Evolutionary conservation across 2,329 filamentous ascomycete species (phyloP).

Genomic region (Aspergillus quadrilineatus): DNA sequence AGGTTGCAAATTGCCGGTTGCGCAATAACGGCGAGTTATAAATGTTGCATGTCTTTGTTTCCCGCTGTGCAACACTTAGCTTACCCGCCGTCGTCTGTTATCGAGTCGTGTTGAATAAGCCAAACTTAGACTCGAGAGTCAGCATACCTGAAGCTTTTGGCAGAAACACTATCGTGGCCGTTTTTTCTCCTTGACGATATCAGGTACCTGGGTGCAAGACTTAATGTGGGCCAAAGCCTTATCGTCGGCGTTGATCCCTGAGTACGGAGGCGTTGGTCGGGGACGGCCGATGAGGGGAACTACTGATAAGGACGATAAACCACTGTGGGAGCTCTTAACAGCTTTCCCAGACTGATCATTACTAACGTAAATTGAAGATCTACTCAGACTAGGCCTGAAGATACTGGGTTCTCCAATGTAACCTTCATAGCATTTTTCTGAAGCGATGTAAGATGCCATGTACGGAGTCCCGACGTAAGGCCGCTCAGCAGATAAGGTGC

Average conservation of each 20-base stretch:
- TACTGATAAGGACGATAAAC: constrained; percentile 7
- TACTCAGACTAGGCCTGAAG: not conserved
- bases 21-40: too few relatives aligned
- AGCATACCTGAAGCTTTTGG: not conserved
- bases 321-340: not conserved
- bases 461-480: constrained; percentile 6
- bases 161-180: too few relatives aligned
- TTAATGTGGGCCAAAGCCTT: not conserved
- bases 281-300: constrained; percentile 10
- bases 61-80: too few relatives aligned
- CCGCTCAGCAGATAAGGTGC: constrained; percentile 28
- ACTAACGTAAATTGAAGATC: not conserved
- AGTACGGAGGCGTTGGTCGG: not conserved
- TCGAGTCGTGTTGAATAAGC: too few relatives aligned
- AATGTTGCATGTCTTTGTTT: too few relatives aligned
- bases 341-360: not conserved
- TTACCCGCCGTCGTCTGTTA: too few relatives aligned
- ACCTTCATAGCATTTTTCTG: not conserved
- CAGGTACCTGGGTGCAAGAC: not conserved
- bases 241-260: not conserved
- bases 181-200: not conserved
- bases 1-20: too few relatives aligned
- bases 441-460: not conserved
- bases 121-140: not conserved
- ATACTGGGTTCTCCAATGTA: not conserved